A percentile compares a stretch with the other conserved stretches of the same genome.
These are phyloP conservation scores for Aspergillus caelatus DNA, from an alignment of 2,329 filamentous ascomycete genomes.

Conservation along the genomic window DNA sequence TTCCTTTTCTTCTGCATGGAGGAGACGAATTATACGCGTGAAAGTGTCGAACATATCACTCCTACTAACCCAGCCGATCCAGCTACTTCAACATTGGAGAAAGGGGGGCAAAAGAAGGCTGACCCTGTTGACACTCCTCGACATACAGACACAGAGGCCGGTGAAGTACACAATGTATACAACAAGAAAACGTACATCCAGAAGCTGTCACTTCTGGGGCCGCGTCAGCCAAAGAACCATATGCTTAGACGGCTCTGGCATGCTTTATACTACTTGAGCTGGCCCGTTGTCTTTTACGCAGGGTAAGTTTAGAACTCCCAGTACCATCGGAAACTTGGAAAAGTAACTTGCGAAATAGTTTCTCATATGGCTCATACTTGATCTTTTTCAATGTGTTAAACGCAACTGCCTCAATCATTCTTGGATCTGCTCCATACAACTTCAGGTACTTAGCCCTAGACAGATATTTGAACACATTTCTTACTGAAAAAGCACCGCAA, in stretches of 20 bases:
- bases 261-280: constrained; percentile 38
- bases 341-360: constrained; percentile 20
- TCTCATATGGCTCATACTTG: constrained; percentile 44
- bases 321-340: not conserved
- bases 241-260: constrained; percentile 38
- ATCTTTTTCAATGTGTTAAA: constrained; percentile 47
- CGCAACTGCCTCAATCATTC: constrained; percentile 41
- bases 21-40: constrained; percentile 55
- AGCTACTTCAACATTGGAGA: constrained; percentile 15
- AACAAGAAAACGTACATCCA: constrained; percentile 37
- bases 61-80: not conserved
- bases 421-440: constrained; percentile 39
- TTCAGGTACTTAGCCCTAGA: constrained; percentile 29
- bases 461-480: not conserved
- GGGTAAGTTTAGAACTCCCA: constrained; percentile 24
- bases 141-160: constrained; percentile 18
- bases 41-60: constrained; percentile 16
- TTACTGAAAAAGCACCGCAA: constrained; percentile 35
- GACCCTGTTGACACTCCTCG: constrained; percentile 6
- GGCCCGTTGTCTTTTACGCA: constrained; percentile 45
- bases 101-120: constrained; percentile 24
- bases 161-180: constrained; percentile 26
- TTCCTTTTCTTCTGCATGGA: constrained; percentile 60
- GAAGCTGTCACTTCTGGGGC: constrained; percentile 35
- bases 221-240: constrained; percentile 32